A percentile compares a stretch with the other conserved stretches of the same genome.
phyloP scores from a whole-genome alignment of 176 grass and related monocot genomes.

The Tillandsia fasciculata region DNA sequence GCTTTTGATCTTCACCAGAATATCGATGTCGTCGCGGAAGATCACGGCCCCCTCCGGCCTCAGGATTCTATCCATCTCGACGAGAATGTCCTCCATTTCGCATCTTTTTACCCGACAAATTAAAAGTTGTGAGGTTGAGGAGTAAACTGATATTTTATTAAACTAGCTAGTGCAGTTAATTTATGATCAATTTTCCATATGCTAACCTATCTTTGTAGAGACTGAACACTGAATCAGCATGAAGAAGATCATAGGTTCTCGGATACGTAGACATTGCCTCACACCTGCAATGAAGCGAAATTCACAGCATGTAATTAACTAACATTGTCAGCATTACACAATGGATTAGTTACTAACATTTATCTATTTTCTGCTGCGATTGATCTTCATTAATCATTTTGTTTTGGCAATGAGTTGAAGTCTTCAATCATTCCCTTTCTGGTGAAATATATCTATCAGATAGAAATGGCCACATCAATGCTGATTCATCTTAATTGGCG shows the following conservation, averaged over 20 bases:
- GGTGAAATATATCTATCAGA: no score
- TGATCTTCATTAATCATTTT: no score
- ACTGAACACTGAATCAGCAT: slow-evolving; percentile 64
- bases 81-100: slow-evolving; percentile 62
- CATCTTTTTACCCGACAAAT: slow-evolving; percentile 23
- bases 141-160: no score
- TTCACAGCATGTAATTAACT: no score
- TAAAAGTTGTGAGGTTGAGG: neutral
- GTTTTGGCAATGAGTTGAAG: no score
- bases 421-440: no score
- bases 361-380: no score
- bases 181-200: neutral
- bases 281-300: slow-evolving; percentile 43
- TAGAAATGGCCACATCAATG: no score
- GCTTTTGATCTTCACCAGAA: slow-evolving; percentile 78
- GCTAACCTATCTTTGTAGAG: slow-evolving; percentile 75
- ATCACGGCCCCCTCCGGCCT: slow-evolving; percentile 84
- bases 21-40: slow-evolving; percentile 74
- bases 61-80: slow-evolving; percentile 89
- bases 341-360: no score
- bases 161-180: no score
- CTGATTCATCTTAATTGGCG: no score
- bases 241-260: slow-evolving; percentile 87
- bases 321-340: no score
- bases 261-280: slow-evolving; percentile 94